phyloP scores from a whole-genome alignment of 1,284 basidiomycete species.

The Meripilus lineatus region DNA sequence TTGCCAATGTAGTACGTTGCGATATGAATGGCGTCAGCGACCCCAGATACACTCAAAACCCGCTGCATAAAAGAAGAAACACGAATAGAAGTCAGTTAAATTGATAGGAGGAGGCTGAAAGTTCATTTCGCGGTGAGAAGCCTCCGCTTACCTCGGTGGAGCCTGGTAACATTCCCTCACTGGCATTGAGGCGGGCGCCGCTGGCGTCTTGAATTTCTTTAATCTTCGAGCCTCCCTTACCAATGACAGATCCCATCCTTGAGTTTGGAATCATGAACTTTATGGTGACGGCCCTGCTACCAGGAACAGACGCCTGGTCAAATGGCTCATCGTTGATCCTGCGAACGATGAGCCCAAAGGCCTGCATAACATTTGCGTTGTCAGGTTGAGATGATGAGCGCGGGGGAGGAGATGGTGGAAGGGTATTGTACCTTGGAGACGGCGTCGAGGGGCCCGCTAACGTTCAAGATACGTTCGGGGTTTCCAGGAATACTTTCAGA shows the following conservation, averaged over 20 bases:
- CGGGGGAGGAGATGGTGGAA: conserved; percentile 6
- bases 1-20: conserved; percentile 99
- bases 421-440: conserved; percentile 81
- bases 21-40: conserved; percentile 99
- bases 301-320: conserved; percentile 95
- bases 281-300: conserved; percentile 97
- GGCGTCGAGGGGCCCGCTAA: conserved; percentile 95
- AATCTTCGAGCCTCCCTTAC: conserved; percentile 96
- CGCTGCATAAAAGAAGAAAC: conserved; percentile 46
- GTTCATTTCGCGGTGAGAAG: no score
- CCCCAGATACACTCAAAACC: conserved; percentile 94
- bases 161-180: conserved; percentile 96
- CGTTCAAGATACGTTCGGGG: conserved; percentile 96
- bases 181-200: conserved; percentile 93
- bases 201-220: conserved; percentile 99
- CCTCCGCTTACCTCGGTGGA: conserved; percentile 99
- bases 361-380: no score
- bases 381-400: conserved; percentile 1
- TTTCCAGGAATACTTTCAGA: conserved; percentile 97
- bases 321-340: conserved; percentile 99
- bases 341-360: conserved; percentile 97
- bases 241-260: conserved; percentile 99
- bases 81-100: conserved; percentile 10
- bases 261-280: conserved; percentile 99
- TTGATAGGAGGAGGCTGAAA: conserved; percentile 7